Evolutionary conservation across 345 rosid genomes (phyloP).

Genomic region (Cochlearia excelsa): DNA sequence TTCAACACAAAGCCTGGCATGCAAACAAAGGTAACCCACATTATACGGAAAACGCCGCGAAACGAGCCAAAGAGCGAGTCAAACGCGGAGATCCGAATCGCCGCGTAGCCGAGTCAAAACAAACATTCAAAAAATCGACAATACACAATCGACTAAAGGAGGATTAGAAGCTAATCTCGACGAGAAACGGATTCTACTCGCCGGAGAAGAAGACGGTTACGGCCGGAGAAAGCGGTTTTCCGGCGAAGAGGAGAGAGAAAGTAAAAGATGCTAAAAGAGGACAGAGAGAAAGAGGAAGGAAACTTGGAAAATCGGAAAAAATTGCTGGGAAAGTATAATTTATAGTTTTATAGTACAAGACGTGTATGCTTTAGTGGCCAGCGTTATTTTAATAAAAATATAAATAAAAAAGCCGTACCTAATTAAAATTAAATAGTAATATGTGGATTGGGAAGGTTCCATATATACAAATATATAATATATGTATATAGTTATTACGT

Average conservation of each 20-base stretch:
- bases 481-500: background rate
- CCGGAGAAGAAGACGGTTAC: slow-evolving; percentile 42
- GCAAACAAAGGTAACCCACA: slow-evolving; percentile 55
- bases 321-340: slow-evolving; percentile 41
- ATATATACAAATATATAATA: background rate
- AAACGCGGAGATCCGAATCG: slow-evolving; percentile 62
- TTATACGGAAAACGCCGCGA: slow-evolving; percentile 48
- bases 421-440: background rate
- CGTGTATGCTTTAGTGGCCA: slow-evolving; percentile 23
- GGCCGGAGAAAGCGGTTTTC: slow-evolving; percentile 33
- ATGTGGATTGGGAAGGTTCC: slow-evolving; percentile 34
- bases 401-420: slow-evolving; percentile 11
- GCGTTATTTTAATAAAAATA: background rate
- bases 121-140: slow-evolving; percentile 19
- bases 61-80: slow-evolving; percentile 38
- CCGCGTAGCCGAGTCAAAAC: slow-evolving; percentile 33
- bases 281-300: slow-evolving; percentile 30
- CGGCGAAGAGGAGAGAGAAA: slow-evolving; percentile 38
- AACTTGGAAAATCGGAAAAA: slow-evolving; percentile 67
- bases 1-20: slow-evolving; percentile 38
- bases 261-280: slow-evolving; percentile 30
- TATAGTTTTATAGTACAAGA: slow-evolving; percentile 60
- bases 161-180: slow-evolving; percentile 7
- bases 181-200: slow-evolving; percentile 4
- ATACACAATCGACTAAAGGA: slow-evolving; percentile 4